Base-by-base conservation (phyloP, 2,329 filamentous ascomycete genomes). In the Cladophialophora yegresii region DNA sequence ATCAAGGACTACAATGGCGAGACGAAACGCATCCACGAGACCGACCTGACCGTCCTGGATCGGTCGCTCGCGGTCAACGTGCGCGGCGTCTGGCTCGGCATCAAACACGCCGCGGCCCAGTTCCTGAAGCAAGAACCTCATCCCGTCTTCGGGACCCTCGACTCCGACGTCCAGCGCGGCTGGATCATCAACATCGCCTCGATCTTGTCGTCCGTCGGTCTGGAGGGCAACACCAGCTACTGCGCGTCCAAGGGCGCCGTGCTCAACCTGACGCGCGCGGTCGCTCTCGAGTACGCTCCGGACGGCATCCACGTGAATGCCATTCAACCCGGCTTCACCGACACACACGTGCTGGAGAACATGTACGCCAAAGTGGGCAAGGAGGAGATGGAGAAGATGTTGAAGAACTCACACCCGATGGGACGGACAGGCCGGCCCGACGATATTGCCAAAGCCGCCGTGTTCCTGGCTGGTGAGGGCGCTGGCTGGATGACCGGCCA, bases 261-360 rank as follows among this genome's bases (percentile, higher is more conserved):
- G 6, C 32, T 61, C 2, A 58, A 55, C 30, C 22, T 66, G 3
- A 85, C 83, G 0, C 73, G 76, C 12, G 73, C 76, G 2, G 75
- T 79, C 26, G 73, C 76, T 0, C 72, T 73, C 3, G 72, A 72
- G 13, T 77, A 76, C 65, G 70, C 71, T 26, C 69, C 71, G 7
- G 73, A 76, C 9, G 73, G 74, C 0, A 75, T 80, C 22, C 75
- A 77, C 12, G 77, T 76, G 3, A 80, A 79, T 62, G 73, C 74
- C 1, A 76, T 78, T 0, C 77, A 74, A 23, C 93, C 93, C 0
- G 93, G 93, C 0, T 79, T 97, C 58, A 92, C 96, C 71, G 92
- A 97, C 82, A 97, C 93, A 22, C 16, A 16, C 5, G n/a, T 56
- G 26, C 32, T 56, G 30, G 12, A 56, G 16, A n/a, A 20, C 26